These are phyloP conservation scores for Xylariaceae sp. DNA, from an alignment of 2,329 filamentous ascomycete genomes.

Conservation along the genomic window DNA sequence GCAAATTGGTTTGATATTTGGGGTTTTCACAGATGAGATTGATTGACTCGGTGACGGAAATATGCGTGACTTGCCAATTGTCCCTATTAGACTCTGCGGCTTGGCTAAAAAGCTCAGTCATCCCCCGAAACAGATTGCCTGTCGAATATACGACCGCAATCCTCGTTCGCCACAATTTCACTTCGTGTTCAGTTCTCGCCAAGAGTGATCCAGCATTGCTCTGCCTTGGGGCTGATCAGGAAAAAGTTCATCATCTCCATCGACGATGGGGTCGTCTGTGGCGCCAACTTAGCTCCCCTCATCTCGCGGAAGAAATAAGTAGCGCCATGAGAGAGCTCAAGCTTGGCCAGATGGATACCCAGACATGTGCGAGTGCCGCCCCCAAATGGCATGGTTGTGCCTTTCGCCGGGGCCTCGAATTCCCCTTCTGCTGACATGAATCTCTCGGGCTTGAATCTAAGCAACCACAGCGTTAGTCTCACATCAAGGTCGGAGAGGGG, in stretches of 20 bases:
- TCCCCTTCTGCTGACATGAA: neutral
- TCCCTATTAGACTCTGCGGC: no score
- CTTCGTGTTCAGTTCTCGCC: neutral
- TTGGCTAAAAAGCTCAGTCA: no score
- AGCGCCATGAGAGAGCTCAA: neutral
- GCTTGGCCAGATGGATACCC: neutral
- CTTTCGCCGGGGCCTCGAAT: neutral
- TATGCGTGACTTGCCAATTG: no score
- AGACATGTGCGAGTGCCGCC: neutral
- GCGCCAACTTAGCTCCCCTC: neutral
- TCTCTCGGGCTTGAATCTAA: neutral
- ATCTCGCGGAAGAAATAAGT: neutral
- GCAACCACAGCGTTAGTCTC: neutral
- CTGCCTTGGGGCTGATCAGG: neutral
- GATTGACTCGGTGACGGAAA: no score
- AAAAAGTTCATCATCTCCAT: slow-evolving; percentile 1
- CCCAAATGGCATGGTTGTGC: neutral
- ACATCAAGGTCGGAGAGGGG: neutral
- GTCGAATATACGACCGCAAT: no score
- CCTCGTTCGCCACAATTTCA: no score
- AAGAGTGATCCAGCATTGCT: neutral
- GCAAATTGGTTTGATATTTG: no score
- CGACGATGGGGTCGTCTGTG: no score
- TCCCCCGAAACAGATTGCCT: no score
- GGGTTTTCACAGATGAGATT: no score